Conservation (phyloP, 2,329 filamentous ascomycete species). For the Colletotrichum navitas region DNA sequence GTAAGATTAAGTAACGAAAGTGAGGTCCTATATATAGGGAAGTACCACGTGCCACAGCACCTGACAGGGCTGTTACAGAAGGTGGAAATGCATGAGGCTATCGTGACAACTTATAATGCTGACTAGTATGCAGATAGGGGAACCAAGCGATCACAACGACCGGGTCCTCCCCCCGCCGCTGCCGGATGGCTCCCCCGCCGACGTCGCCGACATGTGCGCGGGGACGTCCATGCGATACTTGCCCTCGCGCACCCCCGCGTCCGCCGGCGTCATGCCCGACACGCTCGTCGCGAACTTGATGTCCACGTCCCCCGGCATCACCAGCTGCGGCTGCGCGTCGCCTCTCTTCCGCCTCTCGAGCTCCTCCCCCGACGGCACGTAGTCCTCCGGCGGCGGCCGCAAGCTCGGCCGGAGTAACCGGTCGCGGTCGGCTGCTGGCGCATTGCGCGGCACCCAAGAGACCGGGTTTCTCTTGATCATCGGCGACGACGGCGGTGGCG, state of each 20-base stretch:
- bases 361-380: conserved; percentile 44
- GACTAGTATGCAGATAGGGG: neutral
- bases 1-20: no score
- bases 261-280: conserved; percentile 38
- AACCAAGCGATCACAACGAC: conserved; percentile 1
- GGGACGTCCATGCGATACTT: conserved; percentile 30
- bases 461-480: conserved; percentile 26
- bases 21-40: no score
- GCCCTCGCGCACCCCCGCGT: conserved; percentile 24
- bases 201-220: neutral
- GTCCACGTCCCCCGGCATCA: conserved; percentile 37
- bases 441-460: conserved; percentile 11
- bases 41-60: no score
- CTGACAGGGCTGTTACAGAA: no score
- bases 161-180: neutral
- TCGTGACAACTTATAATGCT: no score
- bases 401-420: conserved; percentile 32
- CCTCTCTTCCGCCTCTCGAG: conserved; percentile 43
- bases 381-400: conserved; percentile 42
- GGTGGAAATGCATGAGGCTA: no score
- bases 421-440: neutral
- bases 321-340: conserved; percentile 46
- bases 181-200: conserved; percentile 8
- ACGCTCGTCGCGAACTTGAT: conserved; percentile 41
- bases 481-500: conserved; percentile 6